phyloP scores from a whole-genome alignment of 83 land plant genomes.

The Larix sibirica region DNA sequence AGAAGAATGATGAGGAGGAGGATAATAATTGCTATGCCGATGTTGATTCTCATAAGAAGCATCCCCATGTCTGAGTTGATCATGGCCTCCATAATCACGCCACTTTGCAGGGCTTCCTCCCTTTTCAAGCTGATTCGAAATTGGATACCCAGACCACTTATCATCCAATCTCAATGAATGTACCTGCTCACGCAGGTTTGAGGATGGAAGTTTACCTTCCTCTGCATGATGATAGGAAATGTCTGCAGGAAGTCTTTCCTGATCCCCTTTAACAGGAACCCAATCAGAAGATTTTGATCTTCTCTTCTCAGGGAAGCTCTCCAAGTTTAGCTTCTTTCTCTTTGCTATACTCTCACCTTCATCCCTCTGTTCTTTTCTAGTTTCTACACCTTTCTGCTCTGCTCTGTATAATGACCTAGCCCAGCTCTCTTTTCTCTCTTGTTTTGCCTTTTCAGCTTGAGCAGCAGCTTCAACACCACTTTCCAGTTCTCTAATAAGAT shows the following conservation, averaged over 20 bases:
- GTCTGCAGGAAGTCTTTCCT: background rate
- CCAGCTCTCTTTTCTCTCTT: constrained; percentile 41
- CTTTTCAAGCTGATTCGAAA: background rate
- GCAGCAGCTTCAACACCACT: constrained; percentile 56
- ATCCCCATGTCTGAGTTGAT: constrained; percentile 7
- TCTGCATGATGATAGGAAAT: background rate
- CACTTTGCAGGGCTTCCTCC: constrained; percentile 1
- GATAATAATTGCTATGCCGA: constrained; percentile 55
- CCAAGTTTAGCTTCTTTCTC: background rate
- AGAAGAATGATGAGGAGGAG: constrained; percentile 70
- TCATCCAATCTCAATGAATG: background rate
- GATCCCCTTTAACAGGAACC: background rate
- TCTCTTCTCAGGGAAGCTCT: constrained; percentile 8
- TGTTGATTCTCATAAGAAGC: constrained; percentile 31
- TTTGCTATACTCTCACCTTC: background rate
- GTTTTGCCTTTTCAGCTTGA: constrained; percentile 36
- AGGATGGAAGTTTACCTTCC: constrained; percentile 2
- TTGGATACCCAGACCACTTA: background rate
- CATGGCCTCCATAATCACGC: constrained; percentile 5
- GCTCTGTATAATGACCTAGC: constrained; percentile 19
- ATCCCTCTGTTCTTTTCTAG: background rate
- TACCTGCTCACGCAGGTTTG: background rate
- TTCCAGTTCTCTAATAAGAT: constrained; percentile 68
- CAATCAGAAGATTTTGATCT: background rate
- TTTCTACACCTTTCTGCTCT: constrained; percentile 11